These are phyloP conservation scores for Fusarium algeriense DNA, from an alignment of 2,329 filamentous ascomycete genomes.

Conservation along the genomic window DNA sequence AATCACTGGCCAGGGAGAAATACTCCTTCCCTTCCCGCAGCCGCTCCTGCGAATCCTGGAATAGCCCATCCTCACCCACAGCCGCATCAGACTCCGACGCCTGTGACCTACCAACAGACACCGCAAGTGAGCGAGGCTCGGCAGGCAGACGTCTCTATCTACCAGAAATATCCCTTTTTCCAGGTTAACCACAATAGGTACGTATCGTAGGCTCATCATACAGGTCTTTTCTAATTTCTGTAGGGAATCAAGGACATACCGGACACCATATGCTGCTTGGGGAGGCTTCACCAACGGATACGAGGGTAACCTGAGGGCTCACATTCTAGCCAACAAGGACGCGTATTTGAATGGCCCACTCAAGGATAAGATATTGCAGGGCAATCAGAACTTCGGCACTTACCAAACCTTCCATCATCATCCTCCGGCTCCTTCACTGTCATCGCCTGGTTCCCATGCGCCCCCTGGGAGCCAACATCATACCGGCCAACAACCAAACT, in stretches of 20 bases:
- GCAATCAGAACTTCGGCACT: neutral
- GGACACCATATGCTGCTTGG: slow-evolving; percentile 68
- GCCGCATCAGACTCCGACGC: slow-evolving; percentile 11
- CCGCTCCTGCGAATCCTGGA: neutral
- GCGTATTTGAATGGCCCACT: slow-evolving; percentile 48
- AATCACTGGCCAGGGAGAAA: slow-evolving; percentile 23
- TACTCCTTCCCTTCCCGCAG: neutral
- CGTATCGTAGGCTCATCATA: slow-evolving; percentile 20
- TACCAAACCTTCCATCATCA: slow-evolving; percentile 11
- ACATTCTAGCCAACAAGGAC: slow-evolving; percentile 55
- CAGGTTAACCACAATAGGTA: slow-evolving; percentile 71
- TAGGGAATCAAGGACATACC: slow-evolving; percentile 68
- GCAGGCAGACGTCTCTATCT: slow-evolving; percentile 57
- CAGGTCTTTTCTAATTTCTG: slow-evolving; percentile 29
- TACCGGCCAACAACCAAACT: slow-evolving; percentile 19
- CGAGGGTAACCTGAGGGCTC: slow-evolving; percentile 63
- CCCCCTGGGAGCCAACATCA: slow-evolving; percentile 6
- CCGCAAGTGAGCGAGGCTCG: slow-evolving; percentile 49
- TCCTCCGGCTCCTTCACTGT: neutral
- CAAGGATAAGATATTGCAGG: slow-evolving; percentile 1
- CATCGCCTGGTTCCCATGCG: slow-evolving; percentile 3
- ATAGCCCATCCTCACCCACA: slow-evolving; percentile 3
- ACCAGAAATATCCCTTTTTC: slow-evolving; percentile 69
- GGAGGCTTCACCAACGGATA: slow-evolving; percentile 73
- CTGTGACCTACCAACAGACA: slow-evolving; percentile 22